These are phyloP conservation scores for Diaporthe longicolla DNA, from an alignment of 2,329 filamentous ascomycete genomes.

Conservation along the genomic window DNA sequence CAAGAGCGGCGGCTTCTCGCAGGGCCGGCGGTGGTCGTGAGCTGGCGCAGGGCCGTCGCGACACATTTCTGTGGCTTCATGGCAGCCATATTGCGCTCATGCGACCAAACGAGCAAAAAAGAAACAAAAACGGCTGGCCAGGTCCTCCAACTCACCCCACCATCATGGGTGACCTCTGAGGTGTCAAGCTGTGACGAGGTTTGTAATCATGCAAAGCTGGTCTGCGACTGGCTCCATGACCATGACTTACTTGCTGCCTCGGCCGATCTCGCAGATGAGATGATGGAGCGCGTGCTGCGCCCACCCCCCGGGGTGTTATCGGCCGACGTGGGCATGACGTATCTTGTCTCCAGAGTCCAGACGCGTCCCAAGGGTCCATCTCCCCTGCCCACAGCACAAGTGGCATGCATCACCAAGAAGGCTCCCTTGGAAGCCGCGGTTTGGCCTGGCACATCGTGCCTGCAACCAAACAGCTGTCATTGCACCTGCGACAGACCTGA, in stretches of 20 bases:
- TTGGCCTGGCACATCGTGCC: not conserved
- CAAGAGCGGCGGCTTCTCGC: not conserved
- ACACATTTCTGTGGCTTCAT: conserved; percentile 44
- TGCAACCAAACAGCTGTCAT: not conserved
- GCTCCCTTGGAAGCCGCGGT: not conserved
- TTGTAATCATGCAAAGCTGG: conserved; percentile 22
- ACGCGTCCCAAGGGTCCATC: not conserved
- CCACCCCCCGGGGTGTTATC: conserved; percentile 27
- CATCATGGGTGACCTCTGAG: not conserved
- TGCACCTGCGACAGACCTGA: not conserved
- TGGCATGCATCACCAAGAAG: not conserved
- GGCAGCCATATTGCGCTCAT: conserved; percentile 33
- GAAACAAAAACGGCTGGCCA: not conserved
- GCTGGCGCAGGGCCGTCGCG: conserved; percentile 43
- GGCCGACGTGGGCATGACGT: not conserved
- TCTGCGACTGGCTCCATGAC: conserved; percentile 1
- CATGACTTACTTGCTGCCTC: conserved; percentile 19
- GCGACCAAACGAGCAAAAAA: not conserved
- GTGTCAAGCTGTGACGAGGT: not conserved
- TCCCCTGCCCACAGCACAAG: too few species aligned
- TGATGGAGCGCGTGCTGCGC: not conserved
- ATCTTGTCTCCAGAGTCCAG: conserved; percentile 1
- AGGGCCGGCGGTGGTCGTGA: conserved; percentile 6
- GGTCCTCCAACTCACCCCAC: not conserved
- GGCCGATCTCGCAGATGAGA: conserved; percentile 32